A percentile compares a stretch with the other conserved stretches of the same genome.
Conservation (phyloP, 768 basidiomycete genomes). For the Xerocomellus dryophilus region DNA sequence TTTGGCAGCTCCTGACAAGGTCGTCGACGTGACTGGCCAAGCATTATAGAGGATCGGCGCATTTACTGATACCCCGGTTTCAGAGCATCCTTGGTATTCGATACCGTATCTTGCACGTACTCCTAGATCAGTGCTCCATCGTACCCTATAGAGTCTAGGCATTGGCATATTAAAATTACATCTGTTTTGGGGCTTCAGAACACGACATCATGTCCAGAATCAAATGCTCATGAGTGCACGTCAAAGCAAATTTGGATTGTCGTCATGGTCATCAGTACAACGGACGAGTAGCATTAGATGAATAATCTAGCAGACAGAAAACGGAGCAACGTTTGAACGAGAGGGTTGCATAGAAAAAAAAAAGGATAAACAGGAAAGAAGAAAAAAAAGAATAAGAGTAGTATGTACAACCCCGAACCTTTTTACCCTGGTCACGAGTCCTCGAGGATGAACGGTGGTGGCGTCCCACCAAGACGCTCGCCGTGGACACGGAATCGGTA, state of each 20-base stretch:
- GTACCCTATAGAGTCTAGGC: no score
- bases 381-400: background rate
- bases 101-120: background rate
- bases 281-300: conserved; percentile 13
- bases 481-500: conserved; percentile 86
- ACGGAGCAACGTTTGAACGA: conserved; percentile 6
- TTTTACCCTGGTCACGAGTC: conserved; percentile 12
- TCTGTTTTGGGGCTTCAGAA: no score
- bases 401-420: conserved; percentile 8
- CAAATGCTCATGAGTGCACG: background rate
- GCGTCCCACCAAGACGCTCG: conserved; percentile 43
- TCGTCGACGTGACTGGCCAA: conserved; percentile 1
- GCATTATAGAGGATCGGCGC: background rate
- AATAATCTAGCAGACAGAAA: conserved; percentile 23
- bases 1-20: background rate
- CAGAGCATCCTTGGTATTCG: background rate
- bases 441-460: conserved; percentile 34
- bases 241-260: conserved; percentile 15
- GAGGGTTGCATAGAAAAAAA: background rate
- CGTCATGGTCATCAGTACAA: conserved; percentile 26
- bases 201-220: no score
- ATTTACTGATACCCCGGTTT: background rate
- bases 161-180: no score
- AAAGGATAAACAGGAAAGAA: no score
- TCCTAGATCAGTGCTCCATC: background rate